Percentiles rank a stretch among this genome's conserved stretches.
phyloP scores from a whole-genome alignment of 2,329 filamentous ascomycete species.

The Aaosphaeria arxii region DNA sequence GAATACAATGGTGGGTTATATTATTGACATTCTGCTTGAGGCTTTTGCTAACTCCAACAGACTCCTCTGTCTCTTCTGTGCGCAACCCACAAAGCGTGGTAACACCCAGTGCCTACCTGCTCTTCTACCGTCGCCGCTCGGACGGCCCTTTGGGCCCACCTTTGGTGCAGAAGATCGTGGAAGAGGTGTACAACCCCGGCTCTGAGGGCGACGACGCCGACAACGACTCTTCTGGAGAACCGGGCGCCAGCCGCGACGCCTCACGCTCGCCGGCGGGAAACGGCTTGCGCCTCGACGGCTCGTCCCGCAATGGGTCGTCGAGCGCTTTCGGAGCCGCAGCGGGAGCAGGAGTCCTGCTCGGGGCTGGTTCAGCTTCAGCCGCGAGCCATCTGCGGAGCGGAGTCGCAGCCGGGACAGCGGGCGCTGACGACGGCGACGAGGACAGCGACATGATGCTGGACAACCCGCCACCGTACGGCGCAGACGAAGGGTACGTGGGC shows the following conservation, averaged over 20 bases:
- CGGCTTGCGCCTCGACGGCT: slow-evolving; percentile 82
- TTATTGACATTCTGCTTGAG: neutral
- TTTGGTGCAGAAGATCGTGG: slow-evolving; percentile 68
- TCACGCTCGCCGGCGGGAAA: slow-evolving; percentile 66
- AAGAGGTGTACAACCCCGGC: slow-evolving; percentile 54
- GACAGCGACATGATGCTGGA: slow-evolving; percentile 8
- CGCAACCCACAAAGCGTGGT: slow-evolving; percentile 63
- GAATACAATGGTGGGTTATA: slow-evolving; percentile 78
- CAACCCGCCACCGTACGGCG: slow-evolving; percentile 7
- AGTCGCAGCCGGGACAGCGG: slow-evolving; percentile 32
- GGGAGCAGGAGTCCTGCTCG: slow-evolving; percentile 46
- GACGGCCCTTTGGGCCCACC: slow-evolving; percentile 74
- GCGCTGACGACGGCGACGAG: slow-evolving; percentile 3
- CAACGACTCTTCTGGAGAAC: slow-evolving; percentile 15
- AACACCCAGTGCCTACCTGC: slow-evolving; percentile 77
- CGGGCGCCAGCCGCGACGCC: slow-evolving; percentile 20
- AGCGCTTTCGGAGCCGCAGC: slow-evolving; percentile 80
- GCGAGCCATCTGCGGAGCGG: slow-evolving; percentile 31
- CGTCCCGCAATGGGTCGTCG: slow-evolving; percentile 87
- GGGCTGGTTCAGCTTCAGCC: slow-evolving; percentile 32
- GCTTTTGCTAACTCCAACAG: slow-evolving; percentile 53
- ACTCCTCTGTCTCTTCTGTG: slow-evolving; percentile 67
- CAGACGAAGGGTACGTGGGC: slow-evolving; percentile 22
- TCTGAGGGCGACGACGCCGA: slow-evolving; percentile 38
- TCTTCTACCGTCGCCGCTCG: slow-evolving; percentile 92